Conservation (phyloP, 257 asterid genomes). For the Euphrasia confusa region DNA sequence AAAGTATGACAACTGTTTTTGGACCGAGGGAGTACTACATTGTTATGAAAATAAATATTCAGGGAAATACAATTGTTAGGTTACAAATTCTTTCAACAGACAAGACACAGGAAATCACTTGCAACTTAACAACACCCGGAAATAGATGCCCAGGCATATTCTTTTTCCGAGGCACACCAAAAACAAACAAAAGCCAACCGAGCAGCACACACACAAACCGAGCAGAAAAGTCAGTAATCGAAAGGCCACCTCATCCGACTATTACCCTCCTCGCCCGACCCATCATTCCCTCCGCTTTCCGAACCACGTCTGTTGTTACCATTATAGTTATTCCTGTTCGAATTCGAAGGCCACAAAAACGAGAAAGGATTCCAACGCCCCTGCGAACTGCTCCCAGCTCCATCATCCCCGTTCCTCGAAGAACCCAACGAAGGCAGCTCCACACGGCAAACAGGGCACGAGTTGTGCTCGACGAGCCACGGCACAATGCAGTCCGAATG, state of each 20-base stretch:
- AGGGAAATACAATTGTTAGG: too few species aligned
- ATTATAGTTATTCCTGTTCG: constrained; percentile 28
- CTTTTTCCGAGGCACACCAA: constrained; percentile 15
- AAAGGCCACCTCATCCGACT: constrained; percentile 40
- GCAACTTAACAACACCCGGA: not conserved
- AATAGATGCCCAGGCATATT: not conserved
- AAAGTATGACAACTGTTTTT: too few species aligned
- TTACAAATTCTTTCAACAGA: too few species aligned
- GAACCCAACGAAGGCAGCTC: constrained; percentile 42
- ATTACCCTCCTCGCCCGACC: constrained; percentile 36
- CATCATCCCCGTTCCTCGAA: not conserved
- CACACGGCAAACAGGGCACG: constrained; percentile 74
- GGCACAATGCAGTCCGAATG: constrained; percentile 73
- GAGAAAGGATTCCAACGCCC: constrained; percentile 84
- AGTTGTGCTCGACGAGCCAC: constrained; percentile 67
- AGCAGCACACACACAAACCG: constrained; percentile 3
- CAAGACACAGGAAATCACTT: too few species aligned
- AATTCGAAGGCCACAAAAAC: constrained; percentile 63
- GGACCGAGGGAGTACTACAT: too few species aligned
- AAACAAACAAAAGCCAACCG: constrained; percentile 5
- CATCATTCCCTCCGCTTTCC: constrained; percentile 34
- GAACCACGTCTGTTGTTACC: constrained; percentile 20
- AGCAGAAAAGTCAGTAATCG: constrained; percentile 28
- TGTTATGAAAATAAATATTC: too few species aligned
- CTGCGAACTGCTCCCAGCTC: constrained; percentile 35